Base-by-base conservation (phyloP, 1,284 basidiomycete species). In the Ustilago hordei region DNA sequence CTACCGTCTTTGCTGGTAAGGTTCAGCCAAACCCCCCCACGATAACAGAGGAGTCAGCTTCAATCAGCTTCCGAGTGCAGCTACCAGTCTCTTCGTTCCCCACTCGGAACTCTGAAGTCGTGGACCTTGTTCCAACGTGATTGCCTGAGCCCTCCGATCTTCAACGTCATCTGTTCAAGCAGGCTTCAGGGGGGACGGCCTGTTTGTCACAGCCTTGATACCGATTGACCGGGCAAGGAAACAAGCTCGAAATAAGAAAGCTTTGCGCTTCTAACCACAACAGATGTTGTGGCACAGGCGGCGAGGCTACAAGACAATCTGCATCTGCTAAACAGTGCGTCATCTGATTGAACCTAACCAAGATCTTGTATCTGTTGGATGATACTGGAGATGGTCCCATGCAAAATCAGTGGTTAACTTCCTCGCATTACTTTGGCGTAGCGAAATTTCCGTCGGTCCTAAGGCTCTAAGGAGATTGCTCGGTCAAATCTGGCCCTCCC, bases 201-300 rank as follows among this genome's bases (percentile, higher is more conserved):
- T 31, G 17, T 50, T 50, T 50, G 48, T 50, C 48, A 50, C 31
- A 13, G 48, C 48, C 23, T 12, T 50, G 48, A 50, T 50, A 50
- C 48, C 48, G 48, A 32, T 32, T 15, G 8, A 50, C 41, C 9
- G 41, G 12, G 8, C 1, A n/a, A 8, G 12, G 28, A 11, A 50
- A 50, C 28, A 50, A 50, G 31, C 48, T 28, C 31, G 31, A 19
- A 11, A 17, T 32, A 7, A 28, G 48, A 19, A 28, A 15, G 11
- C 48, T 17, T 32, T 13, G 13, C 23, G 31, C 45, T 34, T 8
- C 31, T 50, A 12, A 50, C 8, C 11, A 13, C 15, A 32, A 13
- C 23, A 32, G 28, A 4, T 7, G 28, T 32, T 12, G 48, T 12
- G 48, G 28, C n/a, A 7, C 19, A 19, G 6, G 43, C 43, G 28